These are phyloP conservation scores for Diaporthe vexans DNA, from an alignment of 2,329 filamentous ascomycete genomes.

Conservation along the genomic window DNA sequence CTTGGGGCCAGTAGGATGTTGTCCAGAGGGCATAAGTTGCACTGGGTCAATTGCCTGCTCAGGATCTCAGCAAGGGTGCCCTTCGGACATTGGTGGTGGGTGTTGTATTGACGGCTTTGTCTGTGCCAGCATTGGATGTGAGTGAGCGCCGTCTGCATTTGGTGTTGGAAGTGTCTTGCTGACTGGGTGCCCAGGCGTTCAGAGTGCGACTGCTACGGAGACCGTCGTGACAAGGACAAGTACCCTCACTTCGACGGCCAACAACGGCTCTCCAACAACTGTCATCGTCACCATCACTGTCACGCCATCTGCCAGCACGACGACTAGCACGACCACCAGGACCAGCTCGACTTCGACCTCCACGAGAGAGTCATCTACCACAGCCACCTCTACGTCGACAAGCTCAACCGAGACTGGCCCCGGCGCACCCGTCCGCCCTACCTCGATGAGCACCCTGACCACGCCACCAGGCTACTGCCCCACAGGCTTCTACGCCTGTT, in stretches of 20 bases:
- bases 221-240: slow-evolving; percentile 48
- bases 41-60: slow-evolving; percentile 75
- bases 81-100: slow-evolving; percentile 76
- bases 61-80: slow-evolving; percentile 73
- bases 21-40: slow-evolving; percentile 75
- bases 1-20: slow-evolving; percentile 81
- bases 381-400: slow-evolving; percentile 46
- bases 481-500: slow-evolving; percentile 92
- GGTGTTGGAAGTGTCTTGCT: slow-evolving; percentile 10
- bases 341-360: slow-evolving; percentile 51
- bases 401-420: slow-evolving; percentile 53
- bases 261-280: slow-evolving; percentile 52
- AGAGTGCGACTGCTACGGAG: slow-evolving; percentile 47
- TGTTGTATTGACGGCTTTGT: slow-evolving; percentile 82
- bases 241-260: slow-evolving; percentile 55
- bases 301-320: slow-evolving; percentile 51
- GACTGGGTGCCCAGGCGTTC: slow-evolving; percentile 50
- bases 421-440: slow-evolving; percentile 64
- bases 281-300: slow-evolving; percentile 58
- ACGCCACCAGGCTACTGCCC: slow-evolving; percentile 74
- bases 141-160: slow-evolving; percentile 55
- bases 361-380: slow-evolving; percentile 55
- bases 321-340: slow-evolving; percentile 51
- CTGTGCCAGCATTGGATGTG: slow-evolving; percentile 80
- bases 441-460: slow-evolving; percentile 51